phyloP scores from a whole-genome alignment of 495 filamentous ascomycete genomes.

The Articulospora tetracladia region DNA sequence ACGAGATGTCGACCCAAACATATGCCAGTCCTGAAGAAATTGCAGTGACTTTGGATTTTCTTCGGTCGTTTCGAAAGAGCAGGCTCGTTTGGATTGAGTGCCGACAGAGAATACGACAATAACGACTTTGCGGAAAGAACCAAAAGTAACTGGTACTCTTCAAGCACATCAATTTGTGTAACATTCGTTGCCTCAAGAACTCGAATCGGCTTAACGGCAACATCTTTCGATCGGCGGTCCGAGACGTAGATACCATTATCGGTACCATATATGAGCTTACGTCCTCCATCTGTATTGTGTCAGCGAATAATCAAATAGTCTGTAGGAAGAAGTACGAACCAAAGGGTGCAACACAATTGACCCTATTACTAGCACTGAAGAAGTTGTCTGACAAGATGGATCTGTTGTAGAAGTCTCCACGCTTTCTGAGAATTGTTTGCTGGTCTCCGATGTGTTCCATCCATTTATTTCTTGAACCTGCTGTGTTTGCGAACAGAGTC shows the following conservation, averaged over 20 bases:
- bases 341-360: constrained; percentile 84
- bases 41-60: constrained; percentile 95
- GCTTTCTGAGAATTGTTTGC: constrained; percentile 76
- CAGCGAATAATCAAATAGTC: constrained; percentile 22
- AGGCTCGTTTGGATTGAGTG: constrained; percentile 76
- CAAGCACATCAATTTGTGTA: constrained; percentile 92
- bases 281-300: constrained; percentile 96
- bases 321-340: constrained; percentile 31
- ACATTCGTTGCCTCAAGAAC: constrained; percentile 85
- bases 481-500: constrained; percentile 81
- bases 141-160: constrained; percentile 87
- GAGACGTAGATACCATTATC: constrained; percentile 89
- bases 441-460: constrained; percentile 92
- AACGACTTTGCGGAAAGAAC: constrained; percentile 93
- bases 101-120: constrained; percentile 79
- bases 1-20: constrained; percentile 93
- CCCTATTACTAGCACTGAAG: constrained; percentile 75
- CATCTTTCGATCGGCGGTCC: constrained; percentile 83
- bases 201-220: constrained; percentile 65
- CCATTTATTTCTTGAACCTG: constrained; percentile 83
- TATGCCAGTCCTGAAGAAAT: constrained; percentile 96
- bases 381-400: constrained; percentile 79
- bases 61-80: constrained; percentile 80
- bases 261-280: constrained; percentile 90
- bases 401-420: constrained; percentile 92